Evolutionary conservation across 495 filamentous ascomycete species (phyloP), one percentile per base, ranked within the genome.

Genomic region (Aspergillus panamensis): DNA sequence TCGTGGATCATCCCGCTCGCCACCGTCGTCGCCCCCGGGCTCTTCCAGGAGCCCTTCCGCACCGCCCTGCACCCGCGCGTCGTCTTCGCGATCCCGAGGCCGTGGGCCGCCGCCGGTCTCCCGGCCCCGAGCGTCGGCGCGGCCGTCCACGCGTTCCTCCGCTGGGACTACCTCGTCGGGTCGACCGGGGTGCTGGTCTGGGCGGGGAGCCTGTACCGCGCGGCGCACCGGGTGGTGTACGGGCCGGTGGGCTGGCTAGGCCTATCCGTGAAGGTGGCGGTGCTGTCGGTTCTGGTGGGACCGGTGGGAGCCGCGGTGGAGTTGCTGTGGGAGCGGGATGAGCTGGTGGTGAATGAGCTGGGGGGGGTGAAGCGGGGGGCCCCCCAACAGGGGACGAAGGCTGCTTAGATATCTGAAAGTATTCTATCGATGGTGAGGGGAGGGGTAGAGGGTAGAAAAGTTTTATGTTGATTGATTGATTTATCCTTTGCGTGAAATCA

Each of bases 271-370:
- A 80, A 77, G 55, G 63, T 75, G 20, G 69, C 61, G 16, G 39
- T 74, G 2, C 71, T 82, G 70, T 58, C 71, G 13, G 32, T 74
- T 47, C 12, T 84, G 14, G 67, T 70, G 3, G 83, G 84, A 0
- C 84, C 82, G 0, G 66, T 69, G 0, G 83, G 76, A 3, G 77
- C 75, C 10, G 76, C 78, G 1, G 66, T 81, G 12, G 76, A 78
- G 48, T 67, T 84, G 59, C 66, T 84, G 19, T 85, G 82, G 82
- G 81, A 80, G 57, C 73, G 81, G 21, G 83, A 86, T 64, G 80
- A 79, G 59, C 60, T 78, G 44, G 72, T 80, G 9, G 65, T 74
- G 19, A 44, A 60, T 45, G 70, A 73, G 61, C 62, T 67, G 40
- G 63, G 65, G 1, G 60, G 65, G 14, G 31, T 60, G 3, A 62